These are phyloP conservation scores for Pluteus cervinus DNA, from an alignment of 768 basidiomycete species.

Conservation along the genomic window DNA sequence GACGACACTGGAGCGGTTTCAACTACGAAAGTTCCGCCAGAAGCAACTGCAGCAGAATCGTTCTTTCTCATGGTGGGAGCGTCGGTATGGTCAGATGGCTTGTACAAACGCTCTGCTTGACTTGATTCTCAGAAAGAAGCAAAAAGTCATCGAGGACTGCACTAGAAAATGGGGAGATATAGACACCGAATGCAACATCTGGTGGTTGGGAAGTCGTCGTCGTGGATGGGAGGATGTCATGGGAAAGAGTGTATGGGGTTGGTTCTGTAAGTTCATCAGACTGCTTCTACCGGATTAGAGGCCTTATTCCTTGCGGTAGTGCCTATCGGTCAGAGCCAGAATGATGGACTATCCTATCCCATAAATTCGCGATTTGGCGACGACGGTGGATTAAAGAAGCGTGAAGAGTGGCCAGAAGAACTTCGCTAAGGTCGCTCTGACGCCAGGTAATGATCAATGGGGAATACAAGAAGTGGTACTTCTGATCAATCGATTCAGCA, in stretches of 20 bases:
- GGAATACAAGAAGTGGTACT: too few relatives aligned
- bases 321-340: constrained; percentile 38
- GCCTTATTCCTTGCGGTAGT: constrained; percentile 42
- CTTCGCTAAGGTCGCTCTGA: constrained; percentile 42
- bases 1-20: too few relatives aligned
- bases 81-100: too few relatives aligned
- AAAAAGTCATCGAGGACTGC: constrained; percentile 57
- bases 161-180: constrained; percentile 79
- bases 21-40: too few relatives aligned
- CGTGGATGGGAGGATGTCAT: constrained; percentile 79
- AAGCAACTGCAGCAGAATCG: too few relatives aligned
- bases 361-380: constrained; percentile 70
- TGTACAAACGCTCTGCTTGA: too few relatives aligned
- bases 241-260: constrained; percentile 61
- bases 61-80: too few relatives aligned
- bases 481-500: too few relatives aligned
- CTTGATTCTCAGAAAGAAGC: too few relatives aligned
- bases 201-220: constrained; percentile 67
- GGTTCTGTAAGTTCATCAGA: constrained; percentile 63
- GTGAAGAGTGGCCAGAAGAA: constrained; percentile 66
- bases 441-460: too few relatives aligned
- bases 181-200: constrained; percentile 74
- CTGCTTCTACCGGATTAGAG: constrained; percentile 3
- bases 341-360: constrained; percentile 59
- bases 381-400: constrained; percentile 59